Evolutionary conservation across 2,329 filamentous ascomycete genomes (phyloP).

Genomic region (Botryosphaeria dothidea): DNA sequence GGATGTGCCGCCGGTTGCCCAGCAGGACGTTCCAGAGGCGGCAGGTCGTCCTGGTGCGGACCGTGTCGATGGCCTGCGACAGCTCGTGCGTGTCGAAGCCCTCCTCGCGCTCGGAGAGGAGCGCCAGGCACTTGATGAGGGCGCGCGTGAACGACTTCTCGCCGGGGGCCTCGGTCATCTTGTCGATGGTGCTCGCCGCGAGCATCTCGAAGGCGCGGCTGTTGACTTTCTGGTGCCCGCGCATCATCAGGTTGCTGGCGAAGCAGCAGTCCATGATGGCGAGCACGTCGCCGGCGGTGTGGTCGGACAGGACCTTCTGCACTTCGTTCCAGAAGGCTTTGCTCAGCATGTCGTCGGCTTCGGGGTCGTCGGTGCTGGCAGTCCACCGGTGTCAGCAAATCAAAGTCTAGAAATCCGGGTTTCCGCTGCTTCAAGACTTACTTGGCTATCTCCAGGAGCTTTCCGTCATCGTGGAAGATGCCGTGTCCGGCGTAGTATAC

Average conservation of each 20-base stretch:
- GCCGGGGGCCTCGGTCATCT: constrained; percentile 14
- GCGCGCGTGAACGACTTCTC: constrained; percentile 19
- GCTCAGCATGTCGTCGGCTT: background rate
- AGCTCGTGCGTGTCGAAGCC: background rate
- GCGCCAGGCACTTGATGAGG: constrained; percentile 16
- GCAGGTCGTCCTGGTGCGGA: background rate
- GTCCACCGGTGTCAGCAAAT: background rate
- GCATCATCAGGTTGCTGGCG: constrained; percentile 22
- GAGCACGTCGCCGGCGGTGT: constrained; percentile 23
- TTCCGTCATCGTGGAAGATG: background rate
- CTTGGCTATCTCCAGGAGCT: constrained; percentile 23
- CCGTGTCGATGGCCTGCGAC: background rate
- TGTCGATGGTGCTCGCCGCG: constrained; percentile 10
- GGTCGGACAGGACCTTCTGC: constrained; percentile 20
- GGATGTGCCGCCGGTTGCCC: background rate
- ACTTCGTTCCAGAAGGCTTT: constrained; percentile 21
- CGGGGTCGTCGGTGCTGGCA: background rate
- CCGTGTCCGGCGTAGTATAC: constrained; percentile 25
- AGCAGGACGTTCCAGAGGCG: background rate
- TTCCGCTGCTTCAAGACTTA: constrained; percentile 20
- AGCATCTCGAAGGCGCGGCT: constrained; percentile 21
- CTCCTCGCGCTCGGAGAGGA: background rate
- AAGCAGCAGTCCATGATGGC: constrained; percentile 29
- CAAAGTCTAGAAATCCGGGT: background rate
- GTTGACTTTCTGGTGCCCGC: background rate